Base-by-base conservation (phyloP, 192 early-diverging fungal genomes). In the Chytriomyces sp. region DNA sequence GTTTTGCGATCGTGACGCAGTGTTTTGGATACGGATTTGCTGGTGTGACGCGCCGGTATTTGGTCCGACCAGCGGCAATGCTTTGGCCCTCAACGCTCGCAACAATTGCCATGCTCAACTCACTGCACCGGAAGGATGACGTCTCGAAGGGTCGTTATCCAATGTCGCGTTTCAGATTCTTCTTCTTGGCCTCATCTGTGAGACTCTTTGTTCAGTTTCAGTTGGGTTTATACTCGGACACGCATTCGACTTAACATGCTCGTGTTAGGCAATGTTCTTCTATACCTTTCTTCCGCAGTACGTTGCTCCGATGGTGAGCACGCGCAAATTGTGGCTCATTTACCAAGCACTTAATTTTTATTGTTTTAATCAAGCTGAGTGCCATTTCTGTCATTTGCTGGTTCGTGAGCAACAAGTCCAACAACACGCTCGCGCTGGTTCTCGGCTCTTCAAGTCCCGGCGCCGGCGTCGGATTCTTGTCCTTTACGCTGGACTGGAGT, bases 21-120 rank as follows among this genome's bases (percentile, higher is more conserved):
- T 65, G 64, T 35, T 28, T 92, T 80, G 89, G 88, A 43, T 89
- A 85, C 60, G 88, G 90, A 60, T 79, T 65, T 13, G 64, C 64
- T 16, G 64, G 64, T 2, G 80, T 90, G 28, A 86, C 83, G 69
- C 89, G 93, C 44, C 84, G 87, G 20, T 93, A 89, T 80, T 86
- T 96, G 23, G 94, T 96, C 6, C 89, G 92, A 48, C 94, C 94
- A 13, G 82, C 92, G 6, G 82, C 89, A 7, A 95, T 96, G 94
- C 84, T 94, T 46, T 97, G 93, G 93, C 94, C 94, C 10, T 70
- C 83, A 5, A 91, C 86, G 61, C 64, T 65, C 26, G n/a, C 64
- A 61, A 90, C 89, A 53, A 90, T 93, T 47, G 89, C 92, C n/a
- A 82, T 95, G 35, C 94, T 94, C 82, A 88, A 90, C 23, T 91